Evolutionary conservation across 345 rosid species (phyloP).

Genomic region (Tarenaya hassleriana): DNA sequence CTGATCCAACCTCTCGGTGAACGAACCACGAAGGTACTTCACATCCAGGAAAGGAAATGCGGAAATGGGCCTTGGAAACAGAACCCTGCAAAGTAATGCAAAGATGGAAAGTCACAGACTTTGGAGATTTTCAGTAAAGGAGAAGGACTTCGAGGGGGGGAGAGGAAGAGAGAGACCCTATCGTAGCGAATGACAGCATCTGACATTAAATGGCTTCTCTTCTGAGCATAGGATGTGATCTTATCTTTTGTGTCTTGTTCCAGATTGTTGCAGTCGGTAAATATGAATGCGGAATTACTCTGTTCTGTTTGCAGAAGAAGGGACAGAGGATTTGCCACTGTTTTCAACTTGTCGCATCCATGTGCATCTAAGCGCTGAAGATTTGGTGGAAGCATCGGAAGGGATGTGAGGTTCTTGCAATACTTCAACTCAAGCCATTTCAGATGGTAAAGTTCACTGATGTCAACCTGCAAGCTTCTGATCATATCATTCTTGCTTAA

Average conservation of each 20-base stretch:
- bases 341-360: conserved; percentile 16
- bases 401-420: conserved; percentile 21
- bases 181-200: conserved; percentile 2
- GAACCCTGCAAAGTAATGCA: conserved; percentile 16
- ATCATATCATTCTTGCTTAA: conserved; percentile 17
- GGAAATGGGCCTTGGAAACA: conserved; percentile 9
- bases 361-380: conserved; percentile 21
- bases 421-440: conserved; percentile 18
- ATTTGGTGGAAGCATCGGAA: conserved; percentile 19
- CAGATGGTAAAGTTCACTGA: conserved; percentile 5
- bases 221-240: conserved; percentile 8
- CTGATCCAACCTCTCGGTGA: conserved; percentile 12
- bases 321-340: conserved; percentile 1
- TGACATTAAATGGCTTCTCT: neutral
- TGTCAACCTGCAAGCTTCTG: neutral
- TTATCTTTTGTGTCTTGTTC: conserved; percentile 17
- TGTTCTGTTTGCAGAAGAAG: neutral
- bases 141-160: neutral
- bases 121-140: neutral
- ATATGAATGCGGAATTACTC: conserved; percentile 10
- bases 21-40: conserved; percentile 18
- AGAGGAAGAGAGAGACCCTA: conserved; percentile 6
- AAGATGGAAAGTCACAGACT: no score
- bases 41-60: conserved; percentile 21
- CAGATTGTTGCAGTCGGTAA: conserved; percentile 10